phyloP scores from a whole-genome alignment of 176 grass and related monocot species.

The Neostapfia colusana region DNA sequence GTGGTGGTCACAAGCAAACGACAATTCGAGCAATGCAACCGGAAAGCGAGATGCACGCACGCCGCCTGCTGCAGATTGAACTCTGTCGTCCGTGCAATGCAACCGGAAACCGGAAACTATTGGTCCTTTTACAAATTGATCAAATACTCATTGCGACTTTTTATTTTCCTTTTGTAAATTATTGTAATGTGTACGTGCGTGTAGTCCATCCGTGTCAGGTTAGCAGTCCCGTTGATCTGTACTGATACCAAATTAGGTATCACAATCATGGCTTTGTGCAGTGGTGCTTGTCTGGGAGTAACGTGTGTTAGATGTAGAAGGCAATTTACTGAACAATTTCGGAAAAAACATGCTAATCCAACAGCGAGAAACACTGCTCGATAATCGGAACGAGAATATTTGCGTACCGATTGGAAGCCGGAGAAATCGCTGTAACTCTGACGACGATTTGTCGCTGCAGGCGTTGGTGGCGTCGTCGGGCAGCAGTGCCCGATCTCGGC shows the following conservation, averaged over 20 bases:
- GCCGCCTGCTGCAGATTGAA: slow-evolving; percentile 36
- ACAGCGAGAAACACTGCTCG: no score
- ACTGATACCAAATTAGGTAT: not conserved
- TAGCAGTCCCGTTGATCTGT: not conserved
- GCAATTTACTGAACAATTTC: no score
- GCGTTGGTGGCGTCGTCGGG: no score
- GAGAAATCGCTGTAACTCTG: no score
- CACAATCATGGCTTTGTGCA: not conserved
- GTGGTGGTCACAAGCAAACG: not conserved
- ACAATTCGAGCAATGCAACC: not conserved
- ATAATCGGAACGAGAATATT: no score
- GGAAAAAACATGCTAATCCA: no score
- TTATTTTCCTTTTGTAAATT: not conserved
- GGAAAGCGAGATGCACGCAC: slow-evolving; percentile 37
- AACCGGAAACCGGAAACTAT: no score
- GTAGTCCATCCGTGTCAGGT: not conserved
- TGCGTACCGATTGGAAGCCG: no score
- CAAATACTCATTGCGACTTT: not conserved
- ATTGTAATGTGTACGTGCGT: not conserved
- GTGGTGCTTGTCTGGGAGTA: slow-evolving; percentile 4
- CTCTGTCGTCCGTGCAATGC: slow-evolving; percentile 26
- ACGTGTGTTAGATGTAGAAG: no score
- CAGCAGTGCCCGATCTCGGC: no score
- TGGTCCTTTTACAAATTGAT: no score
- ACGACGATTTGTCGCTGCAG: no score